Conservation (phyloP, 2,329 filamentous ascomycete species). For the Alternaria longipes region DNA sequence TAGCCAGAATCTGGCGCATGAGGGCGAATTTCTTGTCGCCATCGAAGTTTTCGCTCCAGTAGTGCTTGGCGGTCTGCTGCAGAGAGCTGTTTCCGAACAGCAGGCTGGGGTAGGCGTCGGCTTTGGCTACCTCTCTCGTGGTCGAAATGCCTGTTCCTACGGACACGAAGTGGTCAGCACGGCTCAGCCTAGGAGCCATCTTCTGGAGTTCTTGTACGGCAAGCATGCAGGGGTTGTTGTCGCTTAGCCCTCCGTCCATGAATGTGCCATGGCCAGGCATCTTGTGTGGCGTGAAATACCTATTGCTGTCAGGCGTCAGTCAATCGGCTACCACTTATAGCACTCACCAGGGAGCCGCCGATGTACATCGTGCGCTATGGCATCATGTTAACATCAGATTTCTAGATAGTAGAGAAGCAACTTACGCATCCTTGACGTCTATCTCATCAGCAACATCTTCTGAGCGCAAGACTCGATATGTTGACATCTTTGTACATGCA, state of each 20-base stretch:
- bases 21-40: slow-evolving; percentile 1
- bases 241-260: too few relatives aligned
- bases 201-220: too few relatives aligned
- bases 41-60: slow-evolving; percentile 1
- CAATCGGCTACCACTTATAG: not conserved
- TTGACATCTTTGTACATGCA: not conserved
- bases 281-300: slow-evolving; percentile 1
- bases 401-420: not conserved
- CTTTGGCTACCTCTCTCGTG: too few relatives aligned
- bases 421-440: slow-evolving; percentile 2
- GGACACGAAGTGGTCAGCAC: too few relatives aligned
- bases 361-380: slow-evolving; percentile 3
- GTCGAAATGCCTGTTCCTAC: too few relatives aligned
- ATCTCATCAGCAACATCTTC: not conserved
- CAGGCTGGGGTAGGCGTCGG: not conserved
- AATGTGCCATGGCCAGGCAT: too few relatives aligned
- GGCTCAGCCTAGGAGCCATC: too few relatives aligned
- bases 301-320: not conserved
- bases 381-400: not conserved
- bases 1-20: slow-evolving; percentile 2
- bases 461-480: slow-evolving; percentile 4
- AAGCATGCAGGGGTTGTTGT: too few relatives aligned
- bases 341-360: slow-evolving; percentile 5
- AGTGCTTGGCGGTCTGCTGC: slow-evolving; percentile 1
- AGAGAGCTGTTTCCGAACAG: slow-evolving; percentile 4